Evolutionary conservation across 192 early-diverging fungal species (phyloP), one percentile per base, ranked within the genome.

Genomic region (Entomortierella lignicola): DNA sequence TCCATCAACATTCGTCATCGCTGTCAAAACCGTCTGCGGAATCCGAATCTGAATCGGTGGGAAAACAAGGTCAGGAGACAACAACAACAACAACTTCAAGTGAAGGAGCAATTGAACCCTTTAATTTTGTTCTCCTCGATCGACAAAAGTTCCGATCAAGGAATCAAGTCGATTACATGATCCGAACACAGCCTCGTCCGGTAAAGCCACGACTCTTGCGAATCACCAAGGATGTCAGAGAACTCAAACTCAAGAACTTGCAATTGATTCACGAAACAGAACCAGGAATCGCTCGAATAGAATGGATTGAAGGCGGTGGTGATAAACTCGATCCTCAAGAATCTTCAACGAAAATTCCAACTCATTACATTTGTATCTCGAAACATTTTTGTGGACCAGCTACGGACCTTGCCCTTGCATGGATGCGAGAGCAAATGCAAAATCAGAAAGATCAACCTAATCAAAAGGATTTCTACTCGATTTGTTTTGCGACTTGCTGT

Each of bases 131-230:
- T 2, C 63, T 79, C 1, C 51, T 79, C 6, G 75, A 79, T 37
- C 66, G 75, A 0, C 75, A 79, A 51, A 69, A 66, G 44, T 79
- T 79, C 42, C 67, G 75, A 1, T 79, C 75, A 0, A 54, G 75
- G 18, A 79, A 79, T 25, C 75, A 79, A 42, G 75, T 79, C 51
- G 75, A 79, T 26, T 79, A 79, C 56, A 79, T 79, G 75, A 79
- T 79, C 52, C 62, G 75, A 15, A 79, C 75, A 39, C 75, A 79
- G 26, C 47, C 75, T 2, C 66, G 62, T 2, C 75, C 75, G 8
- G 51, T 79, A 0, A 79, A 79, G 26, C 75, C 75, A 1, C 66
- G 75, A 21, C 50, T 79, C 10, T 50, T 79, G 26, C 75, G 75
- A 12, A 65, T 79, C 57, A 79, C 67, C 34, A 79, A 69, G 52